Conservation (phyloP, 345 rosid species). For the Dipteronia dyeriana region DNA sequence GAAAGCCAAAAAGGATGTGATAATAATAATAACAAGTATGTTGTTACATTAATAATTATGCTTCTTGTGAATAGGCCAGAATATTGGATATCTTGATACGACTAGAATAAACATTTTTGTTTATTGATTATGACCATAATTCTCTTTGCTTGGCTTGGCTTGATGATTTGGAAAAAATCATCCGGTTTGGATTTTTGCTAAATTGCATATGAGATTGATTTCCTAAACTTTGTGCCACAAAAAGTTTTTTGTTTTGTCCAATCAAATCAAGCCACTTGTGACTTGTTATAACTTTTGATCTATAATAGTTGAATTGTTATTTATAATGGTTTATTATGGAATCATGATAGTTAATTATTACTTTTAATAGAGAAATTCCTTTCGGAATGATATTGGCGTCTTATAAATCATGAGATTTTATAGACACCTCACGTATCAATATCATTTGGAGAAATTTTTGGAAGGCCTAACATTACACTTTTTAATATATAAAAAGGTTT, state of each 20-base stretch:
- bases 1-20: neutral
- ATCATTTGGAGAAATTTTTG: too few relatives aligned
- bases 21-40: neutral
- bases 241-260: neutral
- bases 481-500: too few relatives aligned
- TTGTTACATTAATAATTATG: neutral
- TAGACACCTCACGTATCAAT: too few relatives aligned
- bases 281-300: too few relatives aligned
- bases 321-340: neutral
- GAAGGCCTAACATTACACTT: too few relatives aligned
- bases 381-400: too few relatives aligned
- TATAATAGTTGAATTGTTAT: neutral
- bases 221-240: neutral
- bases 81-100: neutral
- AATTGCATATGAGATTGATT: neutral
- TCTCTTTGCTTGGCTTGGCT: neutral
- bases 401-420: too few relatives aligned
- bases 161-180: constrained; percentile 6
- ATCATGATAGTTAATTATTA: too few relatives aligned
- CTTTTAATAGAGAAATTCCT: too few relatives aligned
- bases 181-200: constrained; percentile 3
- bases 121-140: constrained; percentile 16
- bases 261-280: neutral
- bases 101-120: too few relatives aligned
- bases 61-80: neutral